Base-by-base conservation (phyloP, 129 eudicot genomes). In the Ambrosia trifida region DNA sequence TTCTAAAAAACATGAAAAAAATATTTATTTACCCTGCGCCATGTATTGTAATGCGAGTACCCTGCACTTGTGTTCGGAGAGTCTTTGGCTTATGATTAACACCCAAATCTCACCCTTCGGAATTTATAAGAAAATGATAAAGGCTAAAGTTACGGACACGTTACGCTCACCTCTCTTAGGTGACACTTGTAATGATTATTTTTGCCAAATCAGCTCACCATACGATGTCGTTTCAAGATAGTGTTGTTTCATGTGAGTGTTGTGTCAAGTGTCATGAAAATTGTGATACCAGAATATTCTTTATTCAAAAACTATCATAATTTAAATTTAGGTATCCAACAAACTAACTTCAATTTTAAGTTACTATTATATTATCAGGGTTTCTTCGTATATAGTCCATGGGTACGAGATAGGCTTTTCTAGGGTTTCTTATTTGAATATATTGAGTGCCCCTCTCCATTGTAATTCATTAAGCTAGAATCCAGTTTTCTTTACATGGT, bases 121-220 rank as follows among this genome's bases (percentile, higher is more conserved):
- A 12, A 52, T 69, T 51, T 69, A 69, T 69, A 69, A 62, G 36
- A 35, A 24, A 24, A 56, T 19, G 2, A 69, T 17, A 9, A 16
- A n/a, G 19, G 51, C 31, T 36, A 64, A 64, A 36, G 51, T 38
- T 14, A 52, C 24, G 20, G 16, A 35, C 73, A 54, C 64, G 51
- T 17, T 13, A 69, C 45, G 19, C 3, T 69, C 73, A 54, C 50
- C 35, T 35, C 63, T 69, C 36, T 52, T 17, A 35, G 18, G 18
- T 69, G 30, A 18, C 41, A 7, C 43, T 10, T 28, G 32, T 54
- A 9, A 56, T 30, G n/a, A 38, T 70, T 53, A 0, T 70, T 68
- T n/a, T 12, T 70, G 53, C 66, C 66, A 70, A 41, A 38, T 70
- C 43, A 56, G 28, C 54, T 40, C 53, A 43, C 20, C 41, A 19